Evolutionary conservation across 176 grass and related monocot genomes (phyloP), one percentile per base, ranked within the genome.

Genomic region (Raddia guianensis): DNA sequence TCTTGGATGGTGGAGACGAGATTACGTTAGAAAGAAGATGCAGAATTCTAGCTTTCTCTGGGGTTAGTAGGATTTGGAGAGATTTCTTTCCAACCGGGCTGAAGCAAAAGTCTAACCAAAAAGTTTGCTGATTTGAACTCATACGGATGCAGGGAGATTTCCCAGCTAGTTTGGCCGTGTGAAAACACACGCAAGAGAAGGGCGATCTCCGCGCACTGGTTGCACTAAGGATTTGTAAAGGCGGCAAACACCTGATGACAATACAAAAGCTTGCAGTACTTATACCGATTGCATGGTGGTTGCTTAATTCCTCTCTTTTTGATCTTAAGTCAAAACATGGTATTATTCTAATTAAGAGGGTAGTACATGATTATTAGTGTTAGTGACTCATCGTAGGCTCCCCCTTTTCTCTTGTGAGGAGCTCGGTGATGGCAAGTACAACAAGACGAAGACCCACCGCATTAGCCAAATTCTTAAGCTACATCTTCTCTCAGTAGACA

Each of bases 1-100:
- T 91, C 61, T 60, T n/a, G 60, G 86, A 55, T 91, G 90, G 86
- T 91, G 86, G 90, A 89, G 89, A 69, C 9, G 86, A 92, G 89
- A 91, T 82, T 82, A 77, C 68, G 82, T 75, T 78, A 63, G 82
- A 64, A 63, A 91, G 62, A 78, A 66, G 83, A 75, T 60, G 64
- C 64, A 59, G 48, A 84, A 76, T 66, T 63, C 75, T 78, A 51
- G 77, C 89, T 91, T 91, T 91, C 68, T 69, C 73, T 85, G 46
- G 66, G 85, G 86, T 88, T 57, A 91, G 82, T 85, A 88, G 82
- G 89, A 91, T 91, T 80, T 87, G 82, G 73, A 56, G 68, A 91
- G 89, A 91, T 91, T 91, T 91, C 78, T 82, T 87, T 74, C 77
- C 82, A 74, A 77, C 67, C 51, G 40, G 51, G 77, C 48, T 73